Percentiles rank a stretch among this genome's conserved stretches.
Evolutionary conservation across 148 eudicot species (phyloP).

Genomic region (Pharnaceum exiguum): DNA sequence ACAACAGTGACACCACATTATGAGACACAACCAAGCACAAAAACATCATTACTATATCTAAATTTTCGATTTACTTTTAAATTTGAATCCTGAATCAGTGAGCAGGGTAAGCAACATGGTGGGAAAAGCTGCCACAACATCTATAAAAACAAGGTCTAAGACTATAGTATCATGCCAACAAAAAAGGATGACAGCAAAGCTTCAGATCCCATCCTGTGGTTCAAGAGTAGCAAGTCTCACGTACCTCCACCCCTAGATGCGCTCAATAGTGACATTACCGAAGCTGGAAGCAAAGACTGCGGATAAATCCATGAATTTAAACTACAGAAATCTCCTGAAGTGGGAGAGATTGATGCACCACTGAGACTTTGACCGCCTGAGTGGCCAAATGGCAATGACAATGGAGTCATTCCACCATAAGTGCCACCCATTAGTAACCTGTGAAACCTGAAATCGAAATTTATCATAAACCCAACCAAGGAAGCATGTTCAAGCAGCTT

Average conservation of each 20-base stretch:
- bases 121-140: too few species aligned
- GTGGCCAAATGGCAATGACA: slow-evolving; percentile 26
- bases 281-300: slow-evolving; percentile 76
- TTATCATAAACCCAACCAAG: not conserved
- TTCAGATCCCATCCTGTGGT: not conserved
- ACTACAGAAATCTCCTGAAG: slow-evolving; percentile 22
- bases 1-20: too few species aligned
- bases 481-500: slow-evolving; percentile 2
- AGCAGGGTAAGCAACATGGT: too few species aligned
- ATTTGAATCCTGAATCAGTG: too few species aligned
- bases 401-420: slow-evolving; percentile 35
- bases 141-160: too few species aligned
- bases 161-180: too few species aligned
- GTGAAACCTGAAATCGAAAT: slow-evolving; percentile 65
- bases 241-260: slow-evolving; percentile 67
- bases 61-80: too few species aligned
- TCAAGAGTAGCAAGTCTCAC: slow-evolving; percentile 1
- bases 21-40: too few species aligned
- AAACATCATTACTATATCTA: too few species aligned
- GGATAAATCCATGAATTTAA: slow-evolving; percentile 89
- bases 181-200: too few species aligned
- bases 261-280: slow-evolving; percentile 59
- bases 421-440: slow-evolving; percentile 54
- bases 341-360: slow-evolving; percentile 10
- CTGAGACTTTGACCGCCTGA: slow-evolving; percentile 19